Evolutionary conservation across 306 rosid genomes (phyloP).

Genomic region (Corylus americana): DNA sequence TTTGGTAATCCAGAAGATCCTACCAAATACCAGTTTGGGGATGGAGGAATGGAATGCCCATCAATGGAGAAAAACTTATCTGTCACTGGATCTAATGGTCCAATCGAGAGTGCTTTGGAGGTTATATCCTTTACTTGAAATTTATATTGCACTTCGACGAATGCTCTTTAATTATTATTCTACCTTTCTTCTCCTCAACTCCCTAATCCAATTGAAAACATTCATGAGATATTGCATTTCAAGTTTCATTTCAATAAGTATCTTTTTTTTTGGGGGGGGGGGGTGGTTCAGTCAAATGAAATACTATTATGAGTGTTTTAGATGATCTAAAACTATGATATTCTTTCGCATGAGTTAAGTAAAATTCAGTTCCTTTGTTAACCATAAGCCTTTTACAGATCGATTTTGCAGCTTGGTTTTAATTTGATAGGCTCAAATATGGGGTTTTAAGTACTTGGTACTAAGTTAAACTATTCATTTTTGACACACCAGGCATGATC

Average conservation of each 20-base stretch:
- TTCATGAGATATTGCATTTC: neutral
- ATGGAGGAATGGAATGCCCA: slow-evolving; percentile 57
- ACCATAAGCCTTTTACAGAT: neutral
- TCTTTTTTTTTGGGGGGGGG: too few species aligned
- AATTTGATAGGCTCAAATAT: neutral
- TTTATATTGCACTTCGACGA: slow-evolving; percentile 10
- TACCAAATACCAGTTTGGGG: slow-evolving; percentile 47
- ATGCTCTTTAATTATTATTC: neutral
- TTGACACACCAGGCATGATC: neutral
- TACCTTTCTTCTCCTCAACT: neutral
- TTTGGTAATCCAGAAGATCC: slow-evolving; percentile 52
- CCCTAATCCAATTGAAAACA: neutral
- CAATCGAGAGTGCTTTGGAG: slow-evolving; percentile 60
- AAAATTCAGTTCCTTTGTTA: neutral
- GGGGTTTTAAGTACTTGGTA: neutral
- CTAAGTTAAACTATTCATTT: neutral
- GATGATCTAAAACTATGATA: neutral
- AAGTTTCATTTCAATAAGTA: too few species aligned
- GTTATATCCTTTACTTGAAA: slow-evolving; percentile 34
- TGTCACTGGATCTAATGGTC: slow-evolving; percentile 59
- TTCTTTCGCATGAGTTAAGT: neutral
- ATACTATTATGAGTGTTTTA: too few species aligned
- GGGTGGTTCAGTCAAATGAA: too few species aligned
- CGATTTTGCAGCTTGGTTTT: neutral
- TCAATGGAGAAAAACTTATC: slow-evolving; percentile 56